Percentiles rank a stretch among this genome's conserved stretches.
phyloP scores from a whole-genome alignment of 2,329 filamentous ascomycete genomes.

The Aureobasidium lini region DNA sequence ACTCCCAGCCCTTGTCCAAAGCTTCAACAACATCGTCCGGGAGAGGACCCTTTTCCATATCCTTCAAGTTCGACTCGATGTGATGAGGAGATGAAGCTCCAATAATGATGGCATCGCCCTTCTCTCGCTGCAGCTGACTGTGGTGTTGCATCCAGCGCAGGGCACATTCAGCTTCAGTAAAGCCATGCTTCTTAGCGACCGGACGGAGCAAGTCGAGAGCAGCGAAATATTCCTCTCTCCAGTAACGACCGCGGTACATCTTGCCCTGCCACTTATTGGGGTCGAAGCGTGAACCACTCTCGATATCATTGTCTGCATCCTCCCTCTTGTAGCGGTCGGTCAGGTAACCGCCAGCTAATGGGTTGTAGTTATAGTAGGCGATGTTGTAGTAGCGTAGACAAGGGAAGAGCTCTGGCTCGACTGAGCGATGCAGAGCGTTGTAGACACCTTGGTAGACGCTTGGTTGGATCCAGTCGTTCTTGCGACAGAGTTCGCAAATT shows the following conservation, averaged over 20 bases:
- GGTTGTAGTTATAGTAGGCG: conserved; percentile 35
- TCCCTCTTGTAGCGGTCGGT: conserved; percentile 34
- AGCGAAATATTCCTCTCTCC: conserved; percentile 36
- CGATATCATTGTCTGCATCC: conserved; percentile 29
- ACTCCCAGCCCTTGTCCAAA: conserved; percentile 32
- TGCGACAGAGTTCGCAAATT: conserved; percentile 39
- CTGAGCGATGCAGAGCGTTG: conserved; percentile 31
- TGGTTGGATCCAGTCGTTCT: conserved; percentile 36
- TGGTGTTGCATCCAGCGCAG: conserved; percentile 42
- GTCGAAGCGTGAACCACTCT: conserved; percentile 33
- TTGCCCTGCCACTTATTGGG: conserved; percentile 33
- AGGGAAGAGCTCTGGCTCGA: conserved; percentile 37
- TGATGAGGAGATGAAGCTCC: conserved; percentile 32
- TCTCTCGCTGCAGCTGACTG: conserved; percentile 27
- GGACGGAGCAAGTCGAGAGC: conserved; percentile 35
- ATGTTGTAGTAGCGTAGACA: conserved; percentile 38
- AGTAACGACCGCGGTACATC: conserved; percentile 33
- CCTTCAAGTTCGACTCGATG: conserved; percentile 32
- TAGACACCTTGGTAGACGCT: conserved; percentile 43
- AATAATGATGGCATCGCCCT: conserved; percentile 33
- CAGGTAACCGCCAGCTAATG: conserved; percentile 41
- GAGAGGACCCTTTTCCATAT: conserved; percentile 34
- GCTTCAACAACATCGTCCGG: conserved; percentile 34
- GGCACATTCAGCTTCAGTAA: conserved; percentile 38
- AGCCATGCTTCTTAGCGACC: conserved; percentile 31